Evolutionary conservation across 345 rosid species (phyloP).

Genomic region (Hibiscus mutabilis): DNA sequence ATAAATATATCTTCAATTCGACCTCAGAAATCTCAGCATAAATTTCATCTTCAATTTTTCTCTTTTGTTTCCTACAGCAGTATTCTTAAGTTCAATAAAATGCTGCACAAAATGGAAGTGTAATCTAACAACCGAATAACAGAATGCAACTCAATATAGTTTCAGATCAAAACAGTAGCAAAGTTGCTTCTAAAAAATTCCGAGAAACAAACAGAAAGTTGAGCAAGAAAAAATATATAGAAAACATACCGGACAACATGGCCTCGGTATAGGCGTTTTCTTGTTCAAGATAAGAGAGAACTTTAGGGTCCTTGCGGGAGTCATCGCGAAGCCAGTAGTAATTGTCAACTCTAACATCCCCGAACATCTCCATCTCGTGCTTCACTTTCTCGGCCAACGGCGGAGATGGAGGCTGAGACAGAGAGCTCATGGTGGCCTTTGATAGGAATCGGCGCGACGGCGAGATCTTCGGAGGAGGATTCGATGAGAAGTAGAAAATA

Average conservation of each 20-base stretch:
- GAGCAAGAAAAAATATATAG: too few relatives aligned
- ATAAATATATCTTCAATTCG: too few relatives aligned
- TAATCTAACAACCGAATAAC: not conserved
- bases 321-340: conserved; percentile 98
- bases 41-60: not conserved
- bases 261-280: conserved; percentile 60
- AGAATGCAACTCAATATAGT: not conserved
- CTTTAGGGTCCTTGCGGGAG: conserved; percentile 58
- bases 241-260: conserved; percentile 48
- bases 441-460: not conserved
- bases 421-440: conserved; percentile 1
- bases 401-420: conserved; percentile 20
- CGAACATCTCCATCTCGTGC: conserved; percentile 70
- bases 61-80: not conserved
- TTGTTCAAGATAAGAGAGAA: conserved; percentile 53
- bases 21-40: not conserved
- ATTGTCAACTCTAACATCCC: conserved; percentile 67
- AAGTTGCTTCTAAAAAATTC: not conserved
- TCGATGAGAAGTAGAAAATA: not conserved
- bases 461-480: not conserved
- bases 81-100: not conserved
- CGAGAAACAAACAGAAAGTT: not conserved
- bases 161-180: not conserved
- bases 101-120: not conserved
- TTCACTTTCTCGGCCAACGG: conserved; percentile 79